Evolutionary conservation across 371 early-diverging fungal species (phyloP).

Genomic region (Cokeromyces recurvatus): DNA sequence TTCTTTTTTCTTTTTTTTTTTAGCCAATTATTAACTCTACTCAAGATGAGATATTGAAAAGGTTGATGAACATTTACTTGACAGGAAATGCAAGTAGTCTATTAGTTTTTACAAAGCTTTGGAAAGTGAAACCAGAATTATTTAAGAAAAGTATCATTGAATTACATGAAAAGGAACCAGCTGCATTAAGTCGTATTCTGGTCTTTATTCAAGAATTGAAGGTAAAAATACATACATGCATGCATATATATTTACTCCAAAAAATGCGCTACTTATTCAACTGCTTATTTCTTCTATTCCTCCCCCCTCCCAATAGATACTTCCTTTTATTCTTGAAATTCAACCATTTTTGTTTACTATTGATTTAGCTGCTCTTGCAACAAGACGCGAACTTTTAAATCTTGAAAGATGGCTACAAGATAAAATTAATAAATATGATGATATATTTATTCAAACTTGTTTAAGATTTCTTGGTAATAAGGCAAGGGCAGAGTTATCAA

Average conservation of each 20-base stretch:
- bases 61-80: constrained; percentile 64
- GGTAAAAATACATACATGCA: constrained; percentile 52
- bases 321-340: constrained; percentile 67
- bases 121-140: constrained; percentile 63
- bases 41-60: constrained; percentile 66
- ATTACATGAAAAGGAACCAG: constrained; percentile 70
- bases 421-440: constrained; percentile 61
- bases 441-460: constrained; percentile 66
- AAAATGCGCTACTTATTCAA: neutral
- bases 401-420: constrained; percentile 88
- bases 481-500: constrained; percentile 44
- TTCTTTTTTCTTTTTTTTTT: too few species aligned
- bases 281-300: neutral
- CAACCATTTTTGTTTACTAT: constrained; percentile 73
- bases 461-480: constrained; percentile 78
- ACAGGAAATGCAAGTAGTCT: constrained; percentile 63
- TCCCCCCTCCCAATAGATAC: constrained; percentile 40
- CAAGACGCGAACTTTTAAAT: constrained; percentile 75
- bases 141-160: constrained; percentile 67
- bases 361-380: constrained; percentile 82
- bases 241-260: too few species aligned
- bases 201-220: constrained; percentile 82
- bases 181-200: constrained; percentile 68
- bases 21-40: constrained; percentile 57
- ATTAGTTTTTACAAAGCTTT: constrained; percentile 71